Evolutionary conservation across 257 asterid species (phyloP).

Genomic region (Handroanthus guayacan): DNA sequence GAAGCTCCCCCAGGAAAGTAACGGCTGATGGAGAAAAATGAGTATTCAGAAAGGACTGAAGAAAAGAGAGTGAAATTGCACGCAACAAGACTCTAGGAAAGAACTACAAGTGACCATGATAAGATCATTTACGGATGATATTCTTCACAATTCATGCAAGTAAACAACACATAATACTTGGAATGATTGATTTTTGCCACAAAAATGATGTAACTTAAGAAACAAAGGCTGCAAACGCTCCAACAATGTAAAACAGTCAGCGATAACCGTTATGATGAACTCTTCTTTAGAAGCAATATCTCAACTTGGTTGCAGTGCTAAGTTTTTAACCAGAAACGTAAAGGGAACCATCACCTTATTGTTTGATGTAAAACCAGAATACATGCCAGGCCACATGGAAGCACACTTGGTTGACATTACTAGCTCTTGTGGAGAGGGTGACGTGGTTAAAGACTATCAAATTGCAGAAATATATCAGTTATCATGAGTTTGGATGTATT

Average conservation of each 20-base stretch:
- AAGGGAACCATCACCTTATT: conserved; percentile 48
- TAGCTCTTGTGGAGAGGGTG: conserved; percentile 53
- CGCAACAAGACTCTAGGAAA: not conserved
- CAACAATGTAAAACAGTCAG: no score
- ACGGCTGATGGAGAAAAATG: not conserved
- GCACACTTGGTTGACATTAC: conserved; percentile 53
- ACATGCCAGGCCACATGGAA: conserved; percentile 54
- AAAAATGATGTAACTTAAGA: no score
- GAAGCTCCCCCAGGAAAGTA: conserved; percentile 4
- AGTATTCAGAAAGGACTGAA: not conserved
- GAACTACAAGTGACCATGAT: conserved; percentile 7
- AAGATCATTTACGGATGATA: not conserved
- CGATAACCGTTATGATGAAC: no score
- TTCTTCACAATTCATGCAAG: conserved; percentile 3
- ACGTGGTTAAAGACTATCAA: conserved; percentile 53
- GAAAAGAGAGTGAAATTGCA: not conserved
- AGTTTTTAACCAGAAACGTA: not conserved
- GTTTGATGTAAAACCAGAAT: conserved; percentile 61
- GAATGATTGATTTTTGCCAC: not conserved
- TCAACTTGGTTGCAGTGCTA: not conserved
- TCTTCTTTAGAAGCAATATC: no score
- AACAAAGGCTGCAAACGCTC: no score
- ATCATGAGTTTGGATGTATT: conserved; percentile 9
- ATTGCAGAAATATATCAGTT: conserved; percentile 23
- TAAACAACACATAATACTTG: not conserved